Evolutionary conservation across 176 grass and related monocot genomes (phyloP), one percentile per base, ranked within the genome.

Genomic region (Lolium rigidum): DNA sequence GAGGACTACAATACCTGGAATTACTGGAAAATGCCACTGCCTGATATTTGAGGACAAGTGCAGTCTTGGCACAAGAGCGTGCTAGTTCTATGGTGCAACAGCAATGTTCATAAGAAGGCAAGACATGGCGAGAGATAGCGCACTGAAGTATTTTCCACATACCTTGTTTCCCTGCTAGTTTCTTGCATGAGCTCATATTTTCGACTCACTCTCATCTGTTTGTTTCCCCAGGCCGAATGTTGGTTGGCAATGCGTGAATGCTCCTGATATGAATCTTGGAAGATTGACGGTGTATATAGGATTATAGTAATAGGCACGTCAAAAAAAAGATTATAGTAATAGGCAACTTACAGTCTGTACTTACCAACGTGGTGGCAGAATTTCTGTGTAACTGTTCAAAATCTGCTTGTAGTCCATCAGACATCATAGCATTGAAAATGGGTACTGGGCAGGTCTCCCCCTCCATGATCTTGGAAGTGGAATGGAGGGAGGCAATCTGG

Each of bases 1-100:
- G 96, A 98, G 91, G 91, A 82, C 54, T 98, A 83, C 78, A 98
- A 95, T 89, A 88, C 87, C 64, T 90, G 90, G 87, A 98, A 98
- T 80, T 98, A 86, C 83, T 98, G 96, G 96, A 95, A 89, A 86
- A 70, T 95, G 86, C 96, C 96, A 35, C 80, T 94, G 46, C 86
- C 89, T 72, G 90, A 95, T 82, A 85, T 90, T 79, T 98, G 82
- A 98, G 83, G 26, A 44, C 15, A 77, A 22, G 28, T 50, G 37
- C 51, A 38, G 20, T 51, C 31, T 44, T 14, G 37, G 35, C 55
- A 74, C 12, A n/a, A 35, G 5, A 12, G 77, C 22, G 77, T 63
- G 25, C 39, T 44, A 62, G 25, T 56, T 79, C 51, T 79, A 18
- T 73, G 21, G 20, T 5, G 25, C 35, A 16, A 31, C 38, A 7